Percentiles rank a stretch among this genome's conserved stretches.
Conservation (phyloP, 225 moss, liverwort and hornwort genomes). For the Neckera pumila region DNA sequence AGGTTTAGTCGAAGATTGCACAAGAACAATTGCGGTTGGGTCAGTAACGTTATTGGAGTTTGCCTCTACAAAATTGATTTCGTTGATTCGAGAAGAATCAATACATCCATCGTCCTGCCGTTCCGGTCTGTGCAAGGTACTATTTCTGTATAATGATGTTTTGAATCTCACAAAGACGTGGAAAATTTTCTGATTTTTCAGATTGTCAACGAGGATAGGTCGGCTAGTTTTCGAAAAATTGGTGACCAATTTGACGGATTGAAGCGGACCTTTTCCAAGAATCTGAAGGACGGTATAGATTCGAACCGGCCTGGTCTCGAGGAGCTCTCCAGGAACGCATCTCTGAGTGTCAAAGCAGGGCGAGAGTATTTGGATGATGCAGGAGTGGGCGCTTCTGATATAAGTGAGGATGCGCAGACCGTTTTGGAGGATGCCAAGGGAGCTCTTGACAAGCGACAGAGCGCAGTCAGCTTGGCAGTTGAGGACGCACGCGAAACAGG, state of each 20-base stretch:
- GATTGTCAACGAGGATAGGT: slow-evolving; percentile 17
- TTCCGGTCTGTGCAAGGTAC: background rate
- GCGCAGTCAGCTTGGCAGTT: slow-evolving; percentile 29
- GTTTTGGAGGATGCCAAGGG: slow-evolving; percentile 36
- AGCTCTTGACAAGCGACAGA: slow-evolving; percentile 36
- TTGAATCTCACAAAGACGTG: background rate
- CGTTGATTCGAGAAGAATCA: background rate
- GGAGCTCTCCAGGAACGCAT: slow-evolving; percentile 25
- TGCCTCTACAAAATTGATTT: background rate
- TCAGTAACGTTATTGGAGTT: background rate
- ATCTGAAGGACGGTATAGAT: slow-evolving; percentile 42
- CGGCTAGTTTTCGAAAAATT: background rate
- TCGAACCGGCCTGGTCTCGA: slow-evolving; percentile 31
- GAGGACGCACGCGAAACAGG: slow-evolving; percentile 46
- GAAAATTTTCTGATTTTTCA: background rate
- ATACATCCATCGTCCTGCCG: background rate
- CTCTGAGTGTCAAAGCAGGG: slow-evolving; percentile 29
- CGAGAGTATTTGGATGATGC: slow-evolving; percentile 39
- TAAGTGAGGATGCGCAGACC: slow-evolving; percentile 22
- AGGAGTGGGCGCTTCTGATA: slow-evolving; percentile 26
- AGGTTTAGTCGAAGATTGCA: background rate
- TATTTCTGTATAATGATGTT: background rate
- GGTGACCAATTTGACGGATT: slow-evolving; percentile 23
- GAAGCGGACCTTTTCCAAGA: slow-evolving; percentile 31
- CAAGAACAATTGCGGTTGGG: background rate